phyloP scores from a whole-genome alignment of 1,139 yeast species.

The Yamadazyma trypodendri region DNA sequence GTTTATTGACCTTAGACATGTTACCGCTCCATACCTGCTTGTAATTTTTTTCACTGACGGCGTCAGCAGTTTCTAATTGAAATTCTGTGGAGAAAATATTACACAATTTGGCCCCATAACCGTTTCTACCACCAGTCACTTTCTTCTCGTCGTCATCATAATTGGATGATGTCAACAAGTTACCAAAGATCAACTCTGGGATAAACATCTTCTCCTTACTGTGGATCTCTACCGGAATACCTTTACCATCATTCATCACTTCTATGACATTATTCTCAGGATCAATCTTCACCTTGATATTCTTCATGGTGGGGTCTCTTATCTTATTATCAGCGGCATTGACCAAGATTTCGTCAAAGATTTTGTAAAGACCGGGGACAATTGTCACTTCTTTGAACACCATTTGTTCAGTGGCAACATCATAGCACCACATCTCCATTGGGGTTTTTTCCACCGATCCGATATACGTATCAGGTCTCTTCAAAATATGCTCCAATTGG shows the following conservation, averaged over 20 bases:
- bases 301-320: slow-evolving; percentile 88
- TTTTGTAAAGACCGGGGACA: slow-evolving; percentile 95
- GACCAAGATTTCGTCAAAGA: slow-evolving; percentile 94
- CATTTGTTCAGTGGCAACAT: slow-evolving; percentile 71
- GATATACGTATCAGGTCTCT: slow-evolving; percentile 96
- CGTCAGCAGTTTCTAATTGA: slow-evolving; percentile 86
- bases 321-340: slow-evolving; percentile 99
- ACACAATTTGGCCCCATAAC: slow-evolving; percentile 93
- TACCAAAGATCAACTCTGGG: slow-evolving; percentile 96
- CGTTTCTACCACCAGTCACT: slow-evolving; percentile 98
- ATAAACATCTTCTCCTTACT: slow-evolving; percentile 88
- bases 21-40: slow-evolving; percentile 84
- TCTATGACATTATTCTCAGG: slow-evolving; percentile 72
- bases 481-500: slow-evolving; percentile 92
- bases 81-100: slow-evolving; percentile 90
- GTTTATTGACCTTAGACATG: slow-evolving; percentile 77
- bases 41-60: slow-evolving; percentile 58
- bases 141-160: slow-evolving; percentile 94
- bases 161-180: slow-evolving; percentile 89
- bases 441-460: slow-evolving; percentile 89
- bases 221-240: slow-evolving; percentile 95
- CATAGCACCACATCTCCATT: slow-evolving; percentile 83
- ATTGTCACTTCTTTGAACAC: slow-evolving; percentile 66
- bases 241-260: slow-evolving; percentile 90
- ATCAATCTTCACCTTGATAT: slow-evolving; percentile 76